Conservation (phyloP, 163 green algal genomes). For the Scenedesmus sp. region DNA sequence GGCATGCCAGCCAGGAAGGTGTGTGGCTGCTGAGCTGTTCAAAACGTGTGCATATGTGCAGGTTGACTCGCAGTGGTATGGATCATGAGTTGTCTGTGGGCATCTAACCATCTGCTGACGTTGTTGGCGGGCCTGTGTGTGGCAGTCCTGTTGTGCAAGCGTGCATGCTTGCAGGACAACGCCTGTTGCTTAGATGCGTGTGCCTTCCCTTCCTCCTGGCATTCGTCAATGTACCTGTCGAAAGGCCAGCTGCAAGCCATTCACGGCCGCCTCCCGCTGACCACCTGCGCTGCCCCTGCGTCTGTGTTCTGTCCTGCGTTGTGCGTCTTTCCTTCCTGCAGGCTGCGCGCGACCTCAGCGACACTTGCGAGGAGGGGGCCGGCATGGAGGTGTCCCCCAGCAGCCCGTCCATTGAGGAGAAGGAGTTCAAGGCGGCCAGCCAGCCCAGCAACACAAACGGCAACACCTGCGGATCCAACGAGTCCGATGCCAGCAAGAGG, state of each 20-base stretch:
- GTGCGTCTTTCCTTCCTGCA: not conserved
- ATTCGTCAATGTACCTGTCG: too few relatives aligned
- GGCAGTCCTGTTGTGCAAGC: too few relatives aligned
- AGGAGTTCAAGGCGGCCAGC: constrained; percentile 49
- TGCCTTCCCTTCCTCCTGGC: too few relatives aligned
- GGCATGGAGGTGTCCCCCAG: constrained; percentile 38
- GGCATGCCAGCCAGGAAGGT: constrained; percentile 36
- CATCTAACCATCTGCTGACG: too few relatives aligned
- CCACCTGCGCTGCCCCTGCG: not conserved
- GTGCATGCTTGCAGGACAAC: too few relatives aligned
- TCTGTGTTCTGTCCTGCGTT: not conserved
- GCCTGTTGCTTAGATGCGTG: too few relatives aligned
- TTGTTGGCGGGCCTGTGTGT: too few relatives aligned
- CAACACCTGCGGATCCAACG: constrained; percentile 50
- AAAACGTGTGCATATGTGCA: not conserved
- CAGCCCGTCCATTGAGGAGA: constrained; percentile 54
- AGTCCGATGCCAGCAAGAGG: constrained; percentile 42
- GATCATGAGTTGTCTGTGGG: too few relatives aligned
- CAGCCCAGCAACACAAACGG: constrained; percentile 54
- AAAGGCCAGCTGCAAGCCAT: too few relatives aligned
- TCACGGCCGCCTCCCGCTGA: not conserved
- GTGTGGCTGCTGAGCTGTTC: not conserved
- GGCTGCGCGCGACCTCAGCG: constrained; percentile 35
- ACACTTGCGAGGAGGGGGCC: constrained; percentile 25
- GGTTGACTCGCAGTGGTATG: too few relatives aligned